phyloP scores from a whole-genome alignment of 352 stramenopile species.

The Pythium biforme region DNA sequence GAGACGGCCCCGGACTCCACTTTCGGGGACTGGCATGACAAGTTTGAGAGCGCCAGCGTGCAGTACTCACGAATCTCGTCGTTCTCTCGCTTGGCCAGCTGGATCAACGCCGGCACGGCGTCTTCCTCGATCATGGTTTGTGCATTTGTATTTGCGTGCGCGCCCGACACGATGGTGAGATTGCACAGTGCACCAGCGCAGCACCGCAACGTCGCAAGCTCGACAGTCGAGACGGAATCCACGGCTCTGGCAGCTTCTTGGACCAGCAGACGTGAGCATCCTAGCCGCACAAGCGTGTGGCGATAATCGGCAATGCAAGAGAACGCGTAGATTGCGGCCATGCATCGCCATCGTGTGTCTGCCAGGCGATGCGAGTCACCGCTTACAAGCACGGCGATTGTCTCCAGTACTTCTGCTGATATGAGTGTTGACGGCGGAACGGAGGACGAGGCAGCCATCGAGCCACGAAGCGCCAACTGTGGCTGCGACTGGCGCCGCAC shows the following conservation, averaged over 20 bases:
- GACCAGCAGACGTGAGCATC: constrained; percentile 50
- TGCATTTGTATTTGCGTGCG: constrained; percentile 30
- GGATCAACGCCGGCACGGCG: constrained; percentile 62
- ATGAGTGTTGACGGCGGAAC: constrained; percentile 34
- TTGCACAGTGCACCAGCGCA: constrained; percentile 64
- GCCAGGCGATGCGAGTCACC: constrained; percentile 3
- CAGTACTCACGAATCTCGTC: constrained; percentile 65
- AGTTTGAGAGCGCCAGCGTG: constrained; percentile 67
- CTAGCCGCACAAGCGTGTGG: constrained; percentile 43
- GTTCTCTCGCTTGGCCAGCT: constrained; percentile 58
- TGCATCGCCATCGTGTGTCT: constrained; percentile 64
- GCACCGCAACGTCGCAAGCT: constrained; percentile 35
- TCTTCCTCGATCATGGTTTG: constrained; percentile 61
- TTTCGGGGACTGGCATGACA: constrained; percentile 63
- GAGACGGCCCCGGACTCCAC: constrained; percentile 69
- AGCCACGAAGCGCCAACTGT: constrained; percentile 11
- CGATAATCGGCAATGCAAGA: constrained; percentile 46
- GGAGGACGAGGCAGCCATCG: constrained; percentile 5
- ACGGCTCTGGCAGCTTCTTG: constrained; percentile 33
- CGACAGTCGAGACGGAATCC: constrained; percentile 15
- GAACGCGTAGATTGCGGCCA: constrained; percentile 55
- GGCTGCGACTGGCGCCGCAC: constrained; percentile 25
- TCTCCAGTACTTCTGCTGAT: constrained; percentile 30
- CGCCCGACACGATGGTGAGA: constrained; percentile 41
- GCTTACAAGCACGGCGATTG: constrained; percentile 40